A percentile compares a stretch with the other conserved stretches of the same genome.
Conservation (phyloP, 2,329 filamentous ascomycete genomes). For the Cladophialophora chaetospira region DNA sequence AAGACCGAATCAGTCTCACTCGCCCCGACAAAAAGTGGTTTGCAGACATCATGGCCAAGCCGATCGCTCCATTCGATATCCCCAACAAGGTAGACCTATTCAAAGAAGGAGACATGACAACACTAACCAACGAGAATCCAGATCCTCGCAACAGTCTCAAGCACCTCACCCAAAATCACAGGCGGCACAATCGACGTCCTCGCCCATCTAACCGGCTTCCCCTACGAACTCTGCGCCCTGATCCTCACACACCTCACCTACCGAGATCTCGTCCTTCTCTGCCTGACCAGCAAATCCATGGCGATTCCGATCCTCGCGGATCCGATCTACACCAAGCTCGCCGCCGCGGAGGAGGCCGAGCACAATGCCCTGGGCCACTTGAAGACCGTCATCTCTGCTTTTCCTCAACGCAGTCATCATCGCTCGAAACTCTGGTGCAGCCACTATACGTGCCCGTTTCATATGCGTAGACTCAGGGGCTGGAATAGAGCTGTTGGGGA, state of each 20-base stretch:
- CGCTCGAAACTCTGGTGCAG: background rate
- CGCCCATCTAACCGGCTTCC: background rate
- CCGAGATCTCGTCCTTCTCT: background rate
- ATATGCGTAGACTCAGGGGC: background rate
- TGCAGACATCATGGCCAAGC: background rate
- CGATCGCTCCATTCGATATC: background rate
- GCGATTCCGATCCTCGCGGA: background rate
- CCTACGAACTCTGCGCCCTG: background rate
- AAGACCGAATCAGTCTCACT: background rate
- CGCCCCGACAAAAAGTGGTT: background rate
- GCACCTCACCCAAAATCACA: background rate
- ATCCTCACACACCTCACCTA: background rate
- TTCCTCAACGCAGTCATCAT: background rate
- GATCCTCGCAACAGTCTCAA: background rate
- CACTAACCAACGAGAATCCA: background rate
- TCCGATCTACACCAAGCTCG: background rate
- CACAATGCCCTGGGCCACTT: background rate
- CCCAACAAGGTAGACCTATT: background rate
- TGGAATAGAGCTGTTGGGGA: background rate
- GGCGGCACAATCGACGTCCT: background rate
- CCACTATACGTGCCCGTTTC: conserved; percentile 2
- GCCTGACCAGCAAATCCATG: conserved; percentile 5
- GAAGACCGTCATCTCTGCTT: background rate
- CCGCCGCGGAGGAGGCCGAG: background rate
- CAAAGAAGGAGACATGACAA: background rate